phyloP scores from a whole-genome alignment of 495 filamentous ascomycete genomes.

The Lichina pygmaea region DNA sequence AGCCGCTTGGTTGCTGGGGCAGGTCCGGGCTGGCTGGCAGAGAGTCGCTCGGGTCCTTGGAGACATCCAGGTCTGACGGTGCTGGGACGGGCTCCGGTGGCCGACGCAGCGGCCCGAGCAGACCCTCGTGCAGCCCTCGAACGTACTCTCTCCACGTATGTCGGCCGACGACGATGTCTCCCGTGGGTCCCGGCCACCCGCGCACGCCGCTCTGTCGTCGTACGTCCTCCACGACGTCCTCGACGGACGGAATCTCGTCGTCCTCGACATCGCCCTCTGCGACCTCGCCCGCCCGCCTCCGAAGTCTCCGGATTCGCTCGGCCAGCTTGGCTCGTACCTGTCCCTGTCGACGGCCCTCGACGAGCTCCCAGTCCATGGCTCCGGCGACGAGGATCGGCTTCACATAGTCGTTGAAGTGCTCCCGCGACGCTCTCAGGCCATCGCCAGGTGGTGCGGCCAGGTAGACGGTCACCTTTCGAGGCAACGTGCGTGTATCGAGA shows the following conservation, averaged over 20 bases:
- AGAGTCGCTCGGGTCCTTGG: neutral
- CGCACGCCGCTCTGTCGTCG: constrained; percentile 24
- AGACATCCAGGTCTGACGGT: neutral
- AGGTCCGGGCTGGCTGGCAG: neutral
- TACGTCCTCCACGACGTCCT: constrained; percentile 7
- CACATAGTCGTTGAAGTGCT: constrained; percentile 86
- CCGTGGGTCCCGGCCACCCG: constrained; percentile 44
- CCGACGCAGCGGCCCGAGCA: constrained; percentile 59
- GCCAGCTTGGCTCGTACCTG: constrained; percentile 64
- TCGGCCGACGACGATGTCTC: constrained; percentile 72
- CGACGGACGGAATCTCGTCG: constrained; percentile 18
- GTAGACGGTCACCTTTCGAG: constrained; percentile 67
- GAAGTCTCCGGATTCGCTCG: constrained; percentile 44
- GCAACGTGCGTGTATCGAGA: constrained; percentile 38
- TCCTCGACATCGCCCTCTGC: constrained; percentile 27
- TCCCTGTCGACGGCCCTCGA: constrained; percentile 72
- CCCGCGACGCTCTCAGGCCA: constrained; percentile 51
- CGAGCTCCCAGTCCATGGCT: constrained; percentile 79
- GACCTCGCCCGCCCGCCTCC: constrained; percentile 27
- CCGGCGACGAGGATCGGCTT: constrained; percentile 80
- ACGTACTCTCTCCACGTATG: constrained; percentile 97
- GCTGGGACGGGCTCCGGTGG: constrained; percentile 9
- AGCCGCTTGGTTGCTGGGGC: neutral
- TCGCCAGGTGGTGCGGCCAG: constrained; percentile 68
- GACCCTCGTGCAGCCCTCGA: constrained; percentile 79